These are phyloP conservation scores for Ochetophila trinervis DNA, from an alignment of 306 rosid genomes.

Conservation along the genomic window DNA sequence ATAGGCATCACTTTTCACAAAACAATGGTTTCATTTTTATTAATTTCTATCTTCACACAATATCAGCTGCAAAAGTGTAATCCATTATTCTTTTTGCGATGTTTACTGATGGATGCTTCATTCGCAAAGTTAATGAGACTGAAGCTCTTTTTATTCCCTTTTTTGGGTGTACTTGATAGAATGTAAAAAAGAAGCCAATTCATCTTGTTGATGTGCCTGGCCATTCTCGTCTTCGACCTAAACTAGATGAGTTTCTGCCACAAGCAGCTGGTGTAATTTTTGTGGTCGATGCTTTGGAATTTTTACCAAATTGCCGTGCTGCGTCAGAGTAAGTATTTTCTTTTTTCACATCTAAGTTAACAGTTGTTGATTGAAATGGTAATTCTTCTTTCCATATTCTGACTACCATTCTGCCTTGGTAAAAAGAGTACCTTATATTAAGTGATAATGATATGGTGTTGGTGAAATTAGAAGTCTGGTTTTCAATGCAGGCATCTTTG, in stretches of 20 bases:
- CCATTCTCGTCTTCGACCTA: constrained; percentile 89
- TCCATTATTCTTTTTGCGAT: constrained; percentile 10
- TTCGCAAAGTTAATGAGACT: constrained; percentile 7
- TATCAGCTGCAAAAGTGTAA: neutral
- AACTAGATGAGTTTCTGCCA: constrained; percentile 81
- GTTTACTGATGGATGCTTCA: constrained; percentile 4
- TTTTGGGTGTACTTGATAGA: constrained; percentile 39
- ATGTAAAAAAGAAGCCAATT: constrained; percentile 71
- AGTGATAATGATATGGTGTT: constrained; percentile 1
- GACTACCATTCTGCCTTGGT: neutral
- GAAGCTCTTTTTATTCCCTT: neutral
- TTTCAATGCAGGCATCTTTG: neutral
- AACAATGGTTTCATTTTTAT: neutral
- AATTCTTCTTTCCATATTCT: neutral
- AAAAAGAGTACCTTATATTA: neutral
- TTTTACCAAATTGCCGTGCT: constrained; percentile 76
- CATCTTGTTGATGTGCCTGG: constrained; percentile 92
- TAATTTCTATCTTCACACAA: neutral
- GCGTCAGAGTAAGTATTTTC: constrained; percentile 72
- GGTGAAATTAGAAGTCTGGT: neutral
- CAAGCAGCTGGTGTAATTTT: constrained; percentile 80
- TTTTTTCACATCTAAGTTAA: neutral
- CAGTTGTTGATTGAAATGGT: neutral
- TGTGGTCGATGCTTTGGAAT: constrained; percentile 87
- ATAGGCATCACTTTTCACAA: neutral